Base-by-base conservation (phyloP, 2,329 filamentous ascomycete species). In the Triangularia setosa region DNA sequence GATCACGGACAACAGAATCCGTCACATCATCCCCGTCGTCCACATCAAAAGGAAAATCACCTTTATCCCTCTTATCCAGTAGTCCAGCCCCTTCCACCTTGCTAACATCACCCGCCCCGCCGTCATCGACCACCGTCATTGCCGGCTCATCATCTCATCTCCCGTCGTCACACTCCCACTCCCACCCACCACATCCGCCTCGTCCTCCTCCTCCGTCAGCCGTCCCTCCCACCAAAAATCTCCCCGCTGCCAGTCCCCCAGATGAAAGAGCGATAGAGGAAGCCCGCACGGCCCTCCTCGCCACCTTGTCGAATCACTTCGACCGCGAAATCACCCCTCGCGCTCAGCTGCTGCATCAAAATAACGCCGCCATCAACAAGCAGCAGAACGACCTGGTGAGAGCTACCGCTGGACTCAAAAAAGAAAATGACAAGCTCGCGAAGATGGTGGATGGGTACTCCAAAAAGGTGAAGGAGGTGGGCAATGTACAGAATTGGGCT, bases 401-500 rank as follows among this genome's bases (percentile, higher is more conserved):
- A 64, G 86, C 87, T 65, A 87, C 87, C 5, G 83, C 80, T 1
- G 83, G 75, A 2, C 76, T 93, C 74, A 79, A 83, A 58, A 82
- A 83, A 69, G 88, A 92, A 74, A 88, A 84, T 59, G 86, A 88
- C 66, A 84, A 85, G 75, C 83, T 91, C 72, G 83, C 85, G 69
- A 83, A 83, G 69, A 80, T 91, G 70, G 87, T 87, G 4, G 84
- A 84, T 69, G 83, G 82, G 64, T 87, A 88, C 35, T 84, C 85
- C 55, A 82, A 83, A 68, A 83, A 83, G 72, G 79, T 94, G 65
- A 93, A 93, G 78, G 90, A 93, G 80, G 80, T 93, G 66, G 90
- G 91, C 24, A 88, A 93, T 73, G 85, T 94, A 73, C 90, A 94
- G 81, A 93, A 93, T 75, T 95, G 91, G 91, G 90, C 91, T 23